Base-by-base conservation (phyloP, 2,329 filamentous ascomycete species). In the Fusarium pseudograminearum region DNA sequence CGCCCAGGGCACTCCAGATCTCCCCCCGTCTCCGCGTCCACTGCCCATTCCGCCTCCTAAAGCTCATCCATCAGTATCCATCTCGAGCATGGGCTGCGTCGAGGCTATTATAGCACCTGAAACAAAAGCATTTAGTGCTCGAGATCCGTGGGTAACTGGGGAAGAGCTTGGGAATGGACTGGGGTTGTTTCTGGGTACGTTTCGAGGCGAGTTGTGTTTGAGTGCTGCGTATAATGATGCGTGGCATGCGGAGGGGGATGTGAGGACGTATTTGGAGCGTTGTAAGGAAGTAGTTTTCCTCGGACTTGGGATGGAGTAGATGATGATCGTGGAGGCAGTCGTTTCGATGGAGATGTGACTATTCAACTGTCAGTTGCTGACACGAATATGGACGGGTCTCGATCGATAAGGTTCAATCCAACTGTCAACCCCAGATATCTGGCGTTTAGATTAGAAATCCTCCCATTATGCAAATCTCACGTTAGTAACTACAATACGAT, bases 211-310 rank as follows among this genome's bases (percentile, higher is more conserved):
- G 34, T n/a, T 83, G 44, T 76, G 71, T 0, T 61, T 83, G 22
- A 83, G 80, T 50, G 78, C 74, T 11, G 81, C 77, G 7, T 84
- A 79, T 28, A 83, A 84, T 57, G 78, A 83, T 57, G 80, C 80
- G 1, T 83, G 80, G 81, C 80, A 83, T 61, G 72, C 70, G 1
- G 54, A 61, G 11, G 36, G 31, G 2, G 72, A 74, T 6, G 64
- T 70, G 1, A n/a, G 31, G 4, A 20, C 54, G 8, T 77, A 76
- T 44, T n/a, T 78, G 33, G 46, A 69, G n/a, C 53, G 70, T 3
- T 77, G 67, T 4, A 55, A 46, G 2, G 56, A 58, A 0, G 34
- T 68, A 4, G 74, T 73, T 2, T 45, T 56, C 4, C 31, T 2
- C 1, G 34, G 48, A 4, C 26, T 67, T 16, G 53, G 38, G 1